These are phyloP conservation scores for Ogataea trehalophila DNA, from an alignment of 805 yeast species.

Conservation along the genomic window DNA sequence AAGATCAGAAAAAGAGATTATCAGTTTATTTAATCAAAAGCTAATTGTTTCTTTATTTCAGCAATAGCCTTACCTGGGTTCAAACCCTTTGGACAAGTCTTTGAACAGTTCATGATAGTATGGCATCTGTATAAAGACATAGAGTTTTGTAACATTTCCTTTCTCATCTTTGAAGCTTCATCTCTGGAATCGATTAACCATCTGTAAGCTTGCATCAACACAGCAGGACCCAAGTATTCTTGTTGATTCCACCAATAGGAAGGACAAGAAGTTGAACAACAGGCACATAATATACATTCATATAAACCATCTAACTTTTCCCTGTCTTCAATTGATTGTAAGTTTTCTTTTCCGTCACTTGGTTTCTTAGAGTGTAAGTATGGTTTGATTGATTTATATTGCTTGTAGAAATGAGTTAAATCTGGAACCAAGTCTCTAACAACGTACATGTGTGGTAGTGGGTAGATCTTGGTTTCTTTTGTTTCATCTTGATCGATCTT, in stretches of 20 bases:
- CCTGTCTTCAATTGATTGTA: slow-evolving; percentile 89
- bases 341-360: slow-evolving; percentile 86
- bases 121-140: slow-evolving; percentile 99
- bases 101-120: slow-evolving; percentile 98
- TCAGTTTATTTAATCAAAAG: slow-evolving; percentile 48
- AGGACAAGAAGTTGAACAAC: slow-evolving; percentile 98
- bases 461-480: slow-evolving; percentile 84
- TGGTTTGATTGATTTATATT: slow-evolving; percentile 97
- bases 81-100: slow-evolving; percentile 97
- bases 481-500: slow-evolving; percentile 77
- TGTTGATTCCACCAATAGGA: slow-evolving; percentile 99
- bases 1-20: not conserved
- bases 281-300: slow-evolving; percentile 97
- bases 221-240: slow-evolving; percentile 98
- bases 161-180: slow-evolving; percentile 77
- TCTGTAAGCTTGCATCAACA: slow-evolving; percentile 97
- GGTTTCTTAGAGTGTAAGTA: slow-evolving; percentile 85
- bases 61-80: slow-evolving; percentile 98
- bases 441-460: slow-evolving; percentile 96
- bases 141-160: slow-evolving; percentile 87
- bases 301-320: slow-evolving; percentile 94
- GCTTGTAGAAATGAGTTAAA: slow-evolving; percentile 95
- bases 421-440: slow-evolving; percentile 98
- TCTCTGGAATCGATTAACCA: slow-evolving; percentile 98
- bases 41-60: slow-evolving; percentile 90